A percentile compares a stretch with the other conserved stretches of the same genome.
These are phyloP conservation scores for Manihot esculenta DNA, from an alignment of 441 rosid genomes.

Conservation along the genomic window DNA sequence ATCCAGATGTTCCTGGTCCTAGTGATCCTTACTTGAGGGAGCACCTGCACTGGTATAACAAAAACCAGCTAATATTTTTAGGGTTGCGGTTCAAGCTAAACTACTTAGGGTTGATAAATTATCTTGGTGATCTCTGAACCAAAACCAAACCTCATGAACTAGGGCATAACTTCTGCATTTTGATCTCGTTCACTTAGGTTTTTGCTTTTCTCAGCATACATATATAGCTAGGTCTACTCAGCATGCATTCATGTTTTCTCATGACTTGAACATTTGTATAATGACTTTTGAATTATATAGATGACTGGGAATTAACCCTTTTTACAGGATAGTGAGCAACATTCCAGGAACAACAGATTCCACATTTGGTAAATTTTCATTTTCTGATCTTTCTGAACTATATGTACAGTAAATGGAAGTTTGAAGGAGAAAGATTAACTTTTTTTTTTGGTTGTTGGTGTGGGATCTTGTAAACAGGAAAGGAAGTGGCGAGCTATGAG, in stretches of 20 bases:
- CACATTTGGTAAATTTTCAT: slow-evolving; percentile 70
- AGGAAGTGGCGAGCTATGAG: slow-evolving; percentile 67
- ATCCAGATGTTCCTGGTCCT: slow-evolving; percentile 97
- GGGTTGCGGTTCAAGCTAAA: background rate
- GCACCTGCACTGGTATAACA: slow-evolving; percentile 77
- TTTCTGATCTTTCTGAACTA: background rate
- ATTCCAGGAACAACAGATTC: slow-evolving; percentile 93
- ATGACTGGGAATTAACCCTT: background rate
- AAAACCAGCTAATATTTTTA: no score
- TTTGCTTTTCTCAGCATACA: no score
- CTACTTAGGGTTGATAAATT: background rate
- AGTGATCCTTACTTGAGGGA: slow-evolving; percentile 91
- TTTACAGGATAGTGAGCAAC: slow-evolving; percentile 76
- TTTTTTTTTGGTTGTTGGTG: no score
- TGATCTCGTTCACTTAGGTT: no score
- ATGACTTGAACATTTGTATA: no score
- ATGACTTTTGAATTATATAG: no score
- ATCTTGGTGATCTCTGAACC: no score
- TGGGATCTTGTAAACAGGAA: slow-evolving; percentile 36
- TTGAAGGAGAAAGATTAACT: background rate
- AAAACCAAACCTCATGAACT: no score
- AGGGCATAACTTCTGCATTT: no score
- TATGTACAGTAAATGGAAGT: background rate
- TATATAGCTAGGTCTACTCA: no score
- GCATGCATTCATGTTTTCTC: no score